Evolutionary conservation across 495 filamentous ascomycete genomes (phyloP), one percentile per base, ranked within the genome.

Genomic region (Glutinoglossum americanum): DNA sequence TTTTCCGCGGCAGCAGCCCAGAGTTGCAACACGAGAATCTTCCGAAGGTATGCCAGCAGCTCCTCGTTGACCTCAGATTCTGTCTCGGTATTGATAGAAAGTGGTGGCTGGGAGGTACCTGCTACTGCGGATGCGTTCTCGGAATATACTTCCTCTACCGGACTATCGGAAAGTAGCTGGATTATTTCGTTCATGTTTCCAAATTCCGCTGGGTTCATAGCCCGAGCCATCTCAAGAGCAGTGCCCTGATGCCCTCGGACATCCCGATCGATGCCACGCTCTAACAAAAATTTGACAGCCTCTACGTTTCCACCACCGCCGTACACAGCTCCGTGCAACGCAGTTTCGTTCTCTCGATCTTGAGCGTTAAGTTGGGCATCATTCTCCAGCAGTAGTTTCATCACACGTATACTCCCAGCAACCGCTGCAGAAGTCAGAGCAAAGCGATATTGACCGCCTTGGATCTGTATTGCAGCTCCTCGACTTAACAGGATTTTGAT

Each of bases 401-500:
- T 41, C 6, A 41, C 13, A 2, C 37, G 37, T 7, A 41, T 15
- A 15, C 13, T 41, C 13, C 37, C 37, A 35, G 5, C 32, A 35
- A 35, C 32, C 32, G 37, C 37, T 8, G 37, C 37, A 17, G 37
- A 41, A 41, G 37, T 41, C 37, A 41, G 37, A 41, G 37, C 37
- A 41, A 41, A 41, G 37, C 37, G 37, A 11, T 8, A 41, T 17
- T 41, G 37, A 7, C 37, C 37, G 15, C 37, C 37, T 15, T 41
- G 37, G 37, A 15, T 41, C 55, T 58, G 53, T 35, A 59, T 11
- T 7, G 59, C 21, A 11, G 56, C 56, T 25, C 56, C 56, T 15
- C 23, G 23, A 25, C 53, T 26, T 15, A 58, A 13, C 41, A 58
- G 25, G 17, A 55, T 15, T 55, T 58, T 23, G 5, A 54, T 23